These are phyloP conservation scores for Ambrosiella xylebori DNA, from an alignment of 2,329 filamentous ascomycete species.

Conservation along the genomic window DNA sequence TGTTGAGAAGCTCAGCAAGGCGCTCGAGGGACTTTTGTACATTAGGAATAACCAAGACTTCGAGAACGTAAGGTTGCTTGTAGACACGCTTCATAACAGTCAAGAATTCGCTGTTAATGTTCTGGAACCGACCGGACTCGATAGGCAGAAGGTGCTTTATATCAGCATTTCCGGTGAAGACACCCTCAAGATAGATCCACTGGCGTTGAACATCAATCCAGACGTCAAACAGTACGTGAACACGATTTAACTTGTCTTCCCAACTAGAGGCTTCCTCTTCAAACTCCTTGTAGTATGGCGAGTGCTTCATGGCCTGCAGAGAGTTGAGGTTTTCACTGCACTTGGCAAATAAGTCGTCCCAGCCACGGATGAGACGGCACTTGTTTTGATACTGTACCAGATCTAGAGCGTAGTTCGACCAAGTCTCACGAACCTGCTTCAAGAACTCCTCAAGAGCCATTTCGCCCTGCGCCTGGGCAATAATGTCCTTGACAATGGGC, in stretches of 20 bases:
- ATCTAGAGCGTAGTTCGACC: slow-evolving; percentile 88
- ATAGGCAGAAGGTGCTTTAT: slow-evolving; percentile 96
- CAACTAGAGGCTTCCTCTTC: slow-evolving; percentile 91
- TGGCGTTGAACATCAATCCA: slow-evolving; percentile 99
- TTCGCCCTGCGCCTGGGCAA: slow-evolving; percentile 88
- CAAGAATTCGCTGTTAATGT: slow-evolving; percentile 98
- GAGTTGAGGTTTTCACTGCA: slow-evolving; percentile 98
- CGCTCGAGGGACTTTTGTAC: slow-evolving; percentile 93
- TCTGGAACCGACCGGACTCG: slow-evolving; percentile 92
- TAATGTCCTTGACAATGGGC: slow-evolving; percentile 76
- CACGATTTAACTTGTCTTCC: slow-evolving; percentile 95
- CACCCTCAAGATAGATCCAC: slow-evolving; percentile 98
- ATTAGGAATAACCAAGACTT: slow-evolving; percentile 87
- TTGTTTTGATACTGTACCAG: slow-evolving; percentile 97
- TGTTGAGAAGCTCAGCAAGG: slow-evolving; percentile 90
- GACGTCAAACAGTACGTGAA: slow-evolving; percentile 94
- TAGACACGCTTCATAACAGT: slow-evolving; percentile 99
- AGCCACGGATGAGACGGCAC: slow-evolving; percentile 88
- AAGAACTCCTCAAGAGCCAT: slow-evolving; percentile 97
- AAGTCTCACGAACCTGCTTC: slow-evolving; percentile 88
- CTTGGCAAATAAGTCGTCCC: slow-evolving; percentile 96
- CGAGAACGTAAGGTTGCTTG: slow-evolving; percentile 86
- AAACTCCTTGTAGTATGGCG: slow-evolving; percentile 98
- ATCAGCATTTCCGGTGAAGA: slow-evolving; percentile 96
- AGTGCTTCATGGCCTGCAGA: slow-evolving; percentile 95